Conservation (phyloP, 2,329 filamentous ascomycete genomes). For the Fusarium sp. region DNA sequence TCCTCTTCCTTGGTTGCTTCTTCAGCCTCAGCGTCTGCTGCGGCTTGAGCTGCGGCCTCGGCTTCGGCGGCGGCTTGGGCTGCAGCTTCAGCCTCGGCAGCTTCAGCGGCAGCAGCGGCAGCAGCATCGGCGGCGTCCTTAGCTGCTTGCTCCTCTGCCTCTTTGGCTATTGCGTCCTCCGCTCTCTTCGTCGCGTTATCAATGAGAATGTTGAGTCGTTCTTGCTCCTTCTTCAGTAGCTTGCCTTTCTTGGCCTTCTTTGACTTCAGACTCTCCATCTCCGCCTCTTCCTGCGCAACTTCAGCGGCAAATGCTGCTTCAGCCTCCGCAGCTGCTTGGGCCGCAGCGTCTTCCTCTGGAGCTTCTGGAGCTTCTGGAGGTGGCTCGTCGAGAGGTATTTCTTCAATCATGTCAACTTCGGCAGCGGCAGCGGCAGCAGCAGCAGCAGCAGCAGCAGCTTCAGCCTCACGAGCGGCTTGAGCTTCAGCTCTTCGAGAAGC, state of each 20-base stretch:
- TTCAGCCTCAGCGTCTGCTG: constrained; percentile 31
- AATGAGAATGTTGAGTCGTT: constrained; percentile 38
- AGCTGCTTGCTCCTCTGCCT: constrained; percentile 36
- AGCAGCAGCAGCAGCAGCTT: constrained; percentile 11
- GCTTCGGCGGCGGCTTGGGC: constrained; percentile 31
- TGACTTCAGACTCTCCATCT: constrained; percentile 34
- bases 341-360: constrained; percentile 17
- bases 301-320: constrained; percentile 30
- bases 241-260: constrained; percentile 53
- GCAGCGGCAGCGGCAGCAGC: constrained; percentile 3
- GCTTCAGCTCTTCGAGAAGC: constrained; percentile 32
- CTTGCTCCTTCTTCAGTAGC: constrained; percentile 38
- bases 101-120: constrained; percentile 20
- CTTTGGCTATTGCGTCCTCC: constrained; percentile 27
- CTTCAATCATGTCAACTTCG: constrained; percentile 11
- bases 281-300: constrained; percentile 44
- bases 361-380: constrained; percentile 22
- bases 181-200: constrained; percentile 30
- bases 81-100: constrained; percentile 35
- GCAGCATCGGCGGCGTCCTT: constrained; percentile 30
- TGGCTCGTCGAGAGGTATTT: constrained; percentile 23
- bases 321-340: constrained; percentile 30
- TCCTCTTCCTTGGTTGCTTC: constrained; percentile 43
- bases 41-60: constrained; percentile 24
- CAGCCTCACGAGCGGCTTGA: constrained; percentile 33